Evolutionary conservation across 352 stramenopile genomes (phyloP), one percentile per base, ranked within the genome.

Genomic region (Plasmopara halstedii): DNA sequence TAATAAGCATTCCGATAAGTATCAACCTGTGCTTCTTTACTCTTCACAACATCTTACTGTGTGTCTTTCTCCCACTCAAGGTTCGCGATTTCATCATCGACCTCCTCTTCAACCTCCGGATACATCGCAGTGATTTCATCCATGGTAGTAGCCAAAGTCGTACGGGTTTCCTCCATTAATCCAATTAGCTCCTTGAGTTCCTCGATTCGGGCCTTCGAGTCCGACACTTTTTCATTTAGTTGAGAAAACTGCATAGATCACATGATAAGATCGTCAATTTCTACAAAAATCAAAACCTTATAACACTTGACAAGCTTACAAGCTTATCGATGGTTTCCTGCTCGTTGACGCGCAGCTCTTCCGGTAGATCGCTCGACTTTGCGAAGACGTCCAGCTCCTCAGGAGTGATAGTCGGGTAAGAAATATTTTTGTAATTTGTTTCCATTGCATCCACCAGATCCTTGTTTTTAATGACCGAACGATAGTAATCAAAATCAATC

Each of bases 31-130:
- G 38, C 41, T 18, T 41, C 17, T 4, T 36, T 13, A 40, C 39
- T 17, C 29, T 43, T 33, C 17, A 11, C 23, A 34, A 22, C 22
- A 40, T 21, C 37, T 84, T 87, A 87, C 63, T 88, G 73, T 51
- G 68, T 77, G 71, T 94, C 82, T 74, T 94, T 94, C 58, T 89
- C 78, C 79, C 81, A 94, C 62, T 94, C 81, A 60, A 84, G 79
- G 60, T 85, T 85, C 58, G 77, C 76, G 60, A 93, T 94, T 62
- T 94, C 83, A 44, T 90, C 74, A 47, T 93, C 75, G 54, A 92
- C 92, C 64, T 92, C 83, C 23, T 90, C 77, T 49, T 63, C 61
- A 29, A 93, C 71, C 49, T 91, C 79, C 35, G 83, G 83, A 70
- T 93, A 88, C 75, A 88, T 86, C 58, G 78, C 79, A 45, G 76